These are phyloP conservation scores for Colletotrichum coccodes DNA, from an alignment of 2,329 filamentous ascomycete species.

Conservation along the genomic window DNA sequence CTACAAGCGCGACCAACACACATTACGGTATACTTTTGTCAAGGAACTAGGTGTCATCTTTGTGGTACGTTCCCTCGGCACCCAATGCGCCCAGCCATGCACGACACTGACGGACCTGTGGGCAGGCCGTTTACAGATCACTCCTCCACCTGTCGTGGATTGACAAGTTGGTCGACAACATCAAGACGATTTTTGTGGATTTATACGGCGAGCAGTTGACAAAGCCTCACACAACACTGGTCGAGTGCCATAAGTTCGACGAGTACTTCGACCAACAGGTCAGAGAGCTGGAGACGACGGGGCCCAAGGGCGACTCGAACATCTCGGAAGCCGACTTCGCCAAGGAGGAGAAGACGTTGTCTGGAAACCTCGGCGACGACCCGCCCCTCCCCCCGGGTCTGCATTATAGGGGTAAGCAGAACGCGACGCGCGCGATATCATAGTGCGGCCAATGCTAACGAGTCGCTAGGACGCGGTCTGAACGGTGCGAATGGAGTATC, in stretches of 20 bases:
- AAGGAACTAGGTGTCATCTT: constrained; percentile 97
- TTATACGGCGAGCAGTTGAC: constrained; percentile 90
- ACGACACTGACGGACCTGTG: constrained; percentile 24
- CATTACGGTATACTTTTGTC: constrained; percentile 89
- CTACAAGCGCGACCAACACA: constrained; percentile 94
- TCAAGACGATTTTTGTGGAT: constrained; percentile 90
- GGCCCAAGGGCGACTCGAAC: constrained; percentile 43
- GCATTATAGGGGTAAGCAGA: constrained; percentile 30
- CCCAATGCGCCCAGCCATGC: background rate
- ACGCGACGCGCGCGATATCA: background rate
- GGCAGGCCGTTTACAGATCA: constrained; percentile 93
- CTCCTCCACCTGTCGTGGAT: constrained; percentile 96
- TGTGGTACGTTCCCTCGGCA: constrained; percentile 68
- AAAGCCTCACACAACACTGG: constrained; percentile 79
- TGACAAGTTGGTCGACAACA: constrained; percentile 94
- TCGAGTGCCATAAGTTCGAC: constrained; percentile 85
- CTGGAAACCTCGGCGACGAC: constrained; percentile 49
- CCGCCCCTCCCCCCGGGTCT: constrained; percentile 42
- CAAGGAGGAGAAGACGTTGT: constrained; percentile 45
- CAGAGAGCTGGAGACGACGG: constrained; percentile 77
- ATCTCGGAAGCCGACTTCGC: constrained; percentile 41
- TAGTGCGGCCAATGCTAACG: constrained; percentile 1
- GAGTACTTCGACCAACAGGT: constrained; percentile 95
- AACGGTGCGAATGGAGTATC: constrained; percentile 55
- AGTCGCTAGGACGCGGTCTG: constrained; percentile 42